Evolutionary conservation across 1,284 basidiomycete species (phyloP), one percentile per base, ranked within the genome.

Genomic region (Marasmius oreades): DNA sequence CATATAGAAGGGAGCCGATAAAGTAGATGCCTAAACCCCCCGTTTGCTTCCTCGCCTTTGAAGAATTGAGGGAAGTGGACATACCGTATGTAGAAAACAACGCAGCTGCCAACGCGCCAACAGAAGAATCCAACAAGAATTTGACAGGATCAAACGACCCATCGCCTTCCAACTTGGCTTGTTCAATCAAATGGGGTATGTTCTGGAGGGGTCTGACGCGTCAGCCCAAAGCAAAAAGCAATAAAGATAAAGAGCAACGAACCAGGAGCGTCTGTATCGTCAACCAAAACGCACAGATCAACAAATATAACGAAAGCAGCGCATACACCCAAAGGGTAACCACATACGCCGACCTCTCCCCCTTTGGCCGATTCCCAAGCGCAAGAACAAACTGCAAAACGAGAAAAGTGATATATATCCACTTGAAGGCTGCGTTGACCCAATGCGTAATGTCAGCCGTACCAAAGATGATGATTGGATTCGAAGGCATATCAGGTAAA

Each of bases 291-390:
- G 89, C 90, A 68, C 86, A 91, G 37, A 88, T 73, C 43, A 91
- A 76, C 11, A 92, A 74, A 66, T 92, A 92, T 4, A 12, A 12
- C 16, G 47, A n/a, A 52, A 28, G 37, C 33, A 16, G 33, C 34
- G 43, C n/a, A n/a, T n/a, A 60, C 57, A 54, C 45, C 79, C 82
- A 80, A 61, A 95, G 76, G 10, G 90, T 92, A 20, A 85, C 60
- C 0, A 85, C 76, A 65, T 95, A 95, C 3, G 88, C 80, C 45
- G 76, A 67, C 28, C 83, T 80, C 72, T 95, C 93, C 44, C 90
- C 91, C 66, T 94, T 94, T 1, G 92, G 93, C 59, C 93, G 75
- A 65, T 94, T 95, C 47, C 93, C 92, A 23, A 94, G 74, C 16
- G 92, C 92, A 6, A 94, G 75, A 18, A 95, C 82, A 62, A 95